Conservation (phyloP, 345 rosid species). For the Eucalyptus paniculata region DNA sequence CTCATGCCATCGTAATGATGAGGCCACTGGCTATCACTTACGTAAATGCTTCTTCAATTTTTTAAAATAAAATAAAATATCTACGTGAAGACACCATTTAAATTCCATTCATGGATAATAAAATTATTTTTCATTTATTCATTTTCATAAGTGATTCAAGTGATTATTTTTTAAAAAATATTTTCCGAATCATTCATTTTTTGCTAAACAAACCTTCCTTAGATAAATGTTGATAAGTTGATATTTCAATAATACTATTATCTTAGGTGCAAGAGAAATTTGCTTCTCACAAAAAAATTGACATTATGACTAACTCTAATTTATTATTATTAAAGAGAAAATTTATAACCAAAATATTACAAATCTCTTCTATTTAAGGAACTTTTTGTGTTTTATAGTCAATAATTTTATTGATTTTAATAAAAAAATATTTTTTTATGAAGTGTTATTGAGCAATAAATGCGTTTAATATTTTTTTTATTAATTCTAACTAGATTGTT, state of each 20-base stretch:
- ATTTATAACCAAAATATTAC: background rate
- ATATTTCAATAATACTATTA: background rate
- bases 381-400: background rate
- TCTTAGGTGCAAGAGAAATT: background rate
- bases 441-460: background rate
- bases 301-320: background rate
- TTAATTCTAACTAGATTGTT: background rate
- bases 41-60: background rate
- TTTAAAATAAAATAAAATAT: background rate
- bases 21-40: background rate
- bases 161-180: fast-evolving
- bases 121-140: no score
- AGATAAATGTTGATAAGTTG: background rate
- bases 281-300: background rate
- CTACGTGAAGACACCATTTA: background rate
- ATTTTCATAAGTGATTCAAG: no score
- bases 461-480: background rate
- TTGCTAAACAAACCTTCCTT: fast-evolving
- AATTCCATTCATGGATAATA: background rate
- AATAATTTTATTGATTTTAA: background rate
- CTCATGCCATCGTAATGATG: background rate
- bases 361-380: background rate
- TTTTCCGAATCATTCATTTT: fast-evolving
- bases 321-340: background rate
- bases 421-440: background rate